These are phyloP conservation scores for Eimeria tenella DNA, from an alignment of 169 alveolate genomes.

Conservation along the genomic window DNA sequence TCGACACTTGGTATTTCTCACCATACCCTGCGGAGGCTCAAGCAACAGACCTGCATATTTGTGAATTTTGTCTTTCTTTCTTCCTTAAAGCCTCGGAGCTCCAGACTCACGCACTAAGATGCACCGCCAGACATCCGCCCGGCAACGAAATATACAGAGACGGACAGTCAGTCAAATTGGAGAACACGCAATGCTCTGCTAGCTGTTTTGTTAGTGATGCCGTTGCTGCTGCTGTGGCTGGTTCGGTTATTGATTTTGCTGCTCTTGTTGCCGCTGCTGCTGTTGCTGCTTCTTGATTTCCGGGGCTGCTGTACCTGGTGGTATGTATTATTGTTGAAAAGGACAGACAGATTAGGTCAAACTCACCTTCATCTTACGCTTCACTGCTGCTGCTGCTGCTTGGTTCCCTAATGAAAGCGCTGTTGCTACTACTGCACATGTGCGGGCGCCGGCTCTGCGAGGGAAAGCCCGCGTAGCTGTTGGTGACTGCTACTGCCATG, in stretches of 20 bases:
- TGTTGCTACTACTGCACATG: background rate
- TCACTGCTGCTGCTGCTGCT: background rate
- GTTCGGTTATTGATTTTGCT: no score
- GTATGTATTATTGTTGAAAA: no score
- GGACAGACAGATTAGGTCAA: no score
- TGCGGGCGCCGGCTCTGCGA: background rate
- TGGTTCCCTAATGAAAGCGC: no score
- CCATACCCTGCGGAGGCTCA: slow-evolving; percentile 98
- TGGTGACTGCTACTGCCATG: background rate
- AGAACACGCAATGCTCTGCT: background rate
- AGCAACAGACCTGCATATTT: slow-evolving; percentile 93
- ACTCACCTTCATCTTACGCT: background rate
- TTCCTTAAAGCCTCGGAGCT: slow-evolving; percentile 90
- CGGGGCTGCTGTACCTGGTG: background rate
- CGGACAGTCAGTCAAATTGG: slow-evolving; percentile 42
- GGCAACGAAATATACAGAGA: slow-evolving; percentile 97
- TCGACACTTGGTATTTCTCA: slow-evolving; percentile 98
- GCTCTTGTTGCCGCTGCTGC: background rate
- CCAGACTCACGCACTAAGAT: slow-evolving; percentile 90
- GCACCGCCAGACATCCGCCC: slow-evolving; percentile 97
- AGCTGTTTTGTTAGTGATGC: slow-evolving; percentile 87
- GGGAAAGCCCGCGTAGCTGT: background rate
- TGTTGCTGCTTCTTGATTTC: background rate
- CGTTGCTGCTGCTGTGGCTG: slow-evolving; percentile 79
- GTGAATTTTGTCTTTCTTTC: slow-evolving; percentile 97